Base-by-base conservation (phyloP, 352 stramenopile species). In the Pythium aristosporum region DNA sequence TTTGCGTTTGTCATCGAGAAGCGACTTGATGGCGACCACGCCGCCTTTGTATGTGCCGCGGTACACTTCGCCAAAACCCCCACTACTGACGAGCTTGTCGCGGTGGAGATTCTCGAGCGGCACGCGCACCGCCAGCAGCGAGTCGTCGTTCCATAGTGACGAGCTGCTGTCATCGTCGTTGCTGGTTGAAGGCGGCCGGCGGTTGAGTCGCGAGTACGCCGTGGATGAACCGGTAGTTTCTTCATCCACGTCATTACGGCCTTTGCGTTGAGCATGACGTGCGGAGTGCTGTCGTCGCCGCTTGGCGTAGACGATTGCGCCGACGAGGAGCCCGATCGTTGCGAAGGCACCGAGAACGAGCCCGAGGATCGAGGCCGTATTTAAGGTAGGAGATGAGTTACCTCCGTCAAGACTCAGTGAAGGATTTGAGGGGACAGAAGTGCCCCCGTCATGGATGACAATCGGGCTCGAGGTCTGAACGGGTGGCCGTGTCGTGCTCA, bases 1-100 rank as follows among this genome's bases (percentile, higher is more conserved):
- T 37, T 79, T 79, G 16, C 69, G 56, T 9, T 60, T 75, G 20
- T 82, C 72, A 0, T 16, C 28, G 6, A 55, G 30, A 9, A 55
- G 30, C 0, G 13, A 20, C 30, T 55, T 55, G 48, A 55, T 55
- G 28, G 48, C 48, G 16, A 55, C 48, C 21, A 12, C 30, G 4
- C 6, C 16, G 13, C 16, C 30, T 41, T 55, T 55, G 48, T 42
- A 55, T 6, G 2, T 5, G 15, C 48, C 48, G 3, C 18, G 30
- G 48, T 55, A 55, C 18, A 55, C 48, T 55, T 55, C 48, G n/a
- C 48, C 48, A 41, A 55, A 55, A 28, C 48, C 48, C 2, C 48
- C 48, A 23, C 48, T 28, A 6, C 48, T 55, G 3, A 55, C 5
- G 28, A 55, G 48, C 30, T 23, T n/a, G 4, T 15, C 30, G 30